Base-by-base conservation (phyloP, 1,284 basidiomycete species). In the Sporisorium scitamineum region DNA sequence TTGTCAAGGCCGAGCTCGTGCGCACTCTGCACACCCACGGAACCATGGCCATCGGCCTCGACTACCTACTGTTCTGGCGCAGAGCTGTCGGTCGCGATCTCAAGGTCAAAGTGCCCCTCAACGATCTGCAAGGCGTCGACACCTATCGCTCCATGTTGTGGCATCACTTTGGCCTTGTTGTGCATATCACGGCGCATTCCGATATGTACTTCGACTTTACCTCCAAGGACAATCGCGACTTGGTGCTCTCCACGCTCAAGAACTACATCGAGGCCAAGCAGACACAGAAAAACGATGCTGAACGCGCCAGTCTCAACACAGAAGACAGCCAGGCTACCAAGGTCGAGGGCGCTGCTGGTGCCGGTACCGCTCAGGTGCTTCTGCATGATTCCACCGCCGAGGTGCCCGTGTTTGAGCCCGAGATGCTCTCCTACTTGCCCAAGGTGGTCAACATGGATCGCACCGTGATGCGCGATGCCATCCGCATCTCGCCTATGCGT, bases 21-120 rank as follows among this genome's bases (percentile, higher is more conserved):
- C 69, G 78, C 10, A 77, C 78, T 2, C 34, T 82, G 1, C 81
- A 80, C 26, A 68, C 73, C 22, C 69, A 68, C 31, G 82, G 82
- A 48, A 76, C 78, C 27, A 53, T 84, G 26, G 80, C 78, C 22
- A 70, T 84, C 42, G 74, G 77, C 6, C 69, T 81, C 29, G 65
- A 80, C 32, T 76, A 79, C 29, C 53, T 84, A 39, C 76, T 77
- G 75, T 82, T 78, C 63, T 83, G 69, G 68, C 64, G 68, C n/a
- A 71, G 73, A 55, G 65, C 72, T 10, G 60, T 75, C 6, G 71
- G 61, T 44, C 53, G 70, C 41, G 80, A 79, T 24, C 73, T 79
- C 37, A 76, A 78, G 45, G 58, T 83, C 64, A 69, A 71, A 41
- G 64, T 84, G 3, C 82, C 81, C 1, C 67, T 84, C 37, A 74